Evolutionary conservation across 2,329 filamentous ascomycete genomes (phyloP).

Genomic region (Fusarium sp.): DNA sequence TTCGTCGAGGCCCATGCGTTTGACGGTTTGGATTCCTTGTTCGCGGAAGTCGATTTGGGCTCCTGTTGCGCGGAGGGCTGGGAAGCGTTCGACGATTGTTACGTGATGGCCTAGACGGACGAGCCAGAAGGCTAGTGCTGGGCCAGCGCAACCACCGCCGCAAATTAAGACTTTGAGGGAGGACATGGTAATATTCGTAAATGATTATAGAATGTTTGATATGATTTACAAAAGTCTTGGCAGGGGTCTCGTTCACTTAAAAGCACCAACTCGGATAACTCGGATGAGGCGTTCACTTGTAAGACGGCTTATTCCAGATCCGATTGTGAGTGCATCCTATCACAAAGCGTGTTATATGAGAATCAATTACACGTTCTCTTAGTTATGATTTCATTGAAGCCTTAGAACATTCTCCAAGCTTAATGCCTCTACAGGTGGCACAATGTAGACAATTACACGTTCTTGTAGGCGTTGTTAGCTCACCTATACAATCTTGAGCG

Average conservation of each 20-base stretch:
- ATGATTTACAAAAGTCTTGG: neutral
- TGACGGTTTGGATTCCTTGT: slow-evolving; percentile 27
- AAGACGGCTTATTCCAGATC: neutral
- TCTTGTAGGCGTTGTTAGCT: neutral
- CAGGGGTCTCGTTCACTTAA: neutral
- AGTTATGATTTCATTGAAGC: neutral
- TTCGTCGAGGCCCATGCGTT: slow-evolving; percentile 17
- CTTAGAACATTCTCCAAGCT: accelerated
- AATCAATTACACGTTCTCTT: neutral
- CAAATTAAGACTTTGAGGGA: slow-evolving; percentile 44
- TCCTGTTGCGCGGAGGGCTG: slow-evolving; percentile 21
- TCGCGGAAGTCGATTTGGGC: slow-evolving; percentile 35
- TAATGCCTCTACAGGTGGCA: neutral
- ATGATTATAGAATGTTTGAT: neutral
- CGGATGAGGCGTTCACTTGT: neutral
- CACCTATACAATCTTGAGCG: neutral
- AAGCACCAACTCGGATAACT: neutral
- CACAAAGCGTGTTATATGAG: neutral
- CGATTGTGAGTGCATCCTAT: neutral
- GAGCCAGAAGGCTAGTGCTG: slow-evolving; percentile 50
- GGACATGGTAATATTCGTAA: slow-evolving; percentile 3
- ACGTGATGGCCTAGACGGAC: slow-evolving; percentile 47
- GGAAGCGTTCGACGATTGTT: slow-evolving; percentile 56
- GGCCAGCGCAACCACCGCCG: slow-evolving; percentile 52
- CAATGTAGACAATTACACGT: no score